These are phyloP conservation scores for Arabis alpina DNA, from an alignment of 345 rosid genomes.

Conservation along the genomic window DNA sequence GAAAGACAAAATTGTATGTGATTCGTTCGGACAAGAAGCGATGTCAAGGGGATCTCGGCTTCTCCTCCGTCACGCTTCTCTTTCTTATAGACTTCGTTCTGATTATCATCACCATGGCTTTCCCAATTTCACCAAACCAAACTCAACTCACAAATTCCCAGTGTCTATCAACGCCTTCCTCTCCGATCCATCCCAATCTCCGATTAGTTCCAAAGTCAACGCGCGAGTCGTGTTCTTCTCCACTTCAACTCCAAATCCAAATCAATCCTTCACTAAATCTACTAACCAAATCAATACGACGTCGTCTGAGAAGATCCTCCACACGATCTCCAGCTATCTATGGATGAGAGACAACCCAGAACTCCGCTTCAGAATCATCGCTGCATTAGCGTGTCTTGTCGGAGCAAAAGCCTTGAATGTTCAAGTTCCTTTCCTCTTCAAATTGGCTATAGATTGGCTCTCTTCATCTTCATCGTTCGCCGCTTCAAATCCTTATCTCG, in stretches of 20 bases:
- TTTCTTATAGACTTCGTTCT: conserved; percentile 19
- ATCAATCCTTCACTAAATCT: not conserved
- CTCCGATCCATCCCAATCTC: conserved; percentile 39
- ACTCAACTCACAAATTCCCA: conserved; percentile 12
- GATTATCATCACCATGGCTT: conserved; percentile 25
- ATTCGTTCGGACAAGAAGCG: conserved; percentile 16
- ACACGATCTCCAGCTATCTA: conserved; percentile 64
- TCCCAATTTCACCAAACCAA: conserved; percentile 26
- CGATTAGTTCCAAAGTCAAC: conserved; percentile 33
- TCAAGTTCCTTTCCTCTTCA: conserved; percentile 95
- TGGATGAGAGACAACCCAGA: conserved; percentile 87
- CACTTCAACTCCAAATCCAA: conserved; percentile 50
- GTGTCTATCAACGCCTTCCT: conserved; percentile 40
- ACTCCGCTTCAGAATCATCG: conserved; percentile 75
- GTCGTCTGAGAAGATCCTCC: conserved; percentile 56
- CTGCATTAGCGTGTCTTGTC: conserved; percentile 76
- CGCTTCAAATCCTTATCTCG: conserved; percentile 58
- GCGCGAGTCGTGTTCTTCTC: conserved; percentile 50
- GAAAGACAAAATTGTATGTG: conserved; percentile 23
- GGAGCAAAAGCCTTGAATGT: conserved; percentile 85
- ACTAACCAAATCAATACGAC: conserved; percentile 24
- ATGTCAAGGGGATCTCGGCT: conserved; percentile 31
- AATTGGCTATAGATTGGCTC: conserved; percentile 85
- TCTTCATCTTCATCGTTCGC: conserved; percentile 58
- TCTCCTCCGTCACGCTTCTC: conserved; percentile 29